phyloP scores from a whole-genome alignment of 2,329 filamentous ascomycete genomes.

The Trichoderma hamatum region DNA sequence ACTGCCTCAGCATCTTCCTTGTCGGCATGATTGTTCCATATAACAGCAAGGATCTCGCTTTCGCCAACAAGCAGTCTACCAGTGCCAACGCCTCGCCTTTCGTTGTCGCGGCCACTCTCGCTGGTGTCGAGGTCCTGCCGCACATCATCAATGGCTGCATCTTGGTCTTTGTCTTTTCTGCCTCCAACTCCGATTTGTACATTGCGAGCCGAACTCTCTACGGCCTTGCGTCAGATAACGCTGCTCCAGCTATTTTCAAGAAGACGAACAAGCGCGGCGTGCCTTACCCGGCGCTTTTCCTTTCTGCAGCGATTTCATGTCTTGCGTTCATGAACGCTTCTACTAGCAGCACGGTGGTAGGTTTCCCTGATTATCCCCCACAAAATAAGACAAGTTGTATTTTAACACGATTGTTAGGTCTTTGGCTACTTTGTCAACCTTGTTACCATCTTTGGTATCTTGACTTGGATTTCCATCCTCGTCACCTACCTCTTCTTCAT shows the following conservation, averaged over 20 bases:
- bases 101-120: conserved; percentile 70
- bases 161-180: conserved; percentile 74
- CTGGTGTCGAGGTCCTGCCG: conserved; percentile 64
- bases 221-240: conserved; percentile 70
- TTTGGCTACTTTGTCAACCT: conserved; percentile 70
- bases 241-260: conserved; percentile 72
- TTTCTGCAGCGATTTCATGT: conserved; percentile 64
- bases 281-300: conserved; percentile 65
- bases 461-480: conserved; percentile 70
- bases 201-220: conserved; percentile 74
- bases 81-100: conserved; percentile 65
- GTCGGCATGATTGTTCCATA: conserved; percentile 78
- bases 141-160: conserved; percentile 75
- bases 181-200: conserved; percentile 77
- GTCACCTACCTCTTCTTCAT: conserved; percentile 70
- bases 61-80: conserved; percentile 51
- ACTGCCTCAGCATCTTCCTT: conserved; percentile 72
- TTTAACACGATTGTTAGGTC: conserved; percentile 40
- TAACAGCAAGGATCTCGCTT: conserved; percentile 61
- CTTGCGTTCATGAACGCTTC: conserved; percentile 70
- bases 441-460: conserved; percentile 66
- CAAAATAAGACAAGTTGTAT: too few relatives aligned
- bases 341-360: conserved; percentile 51
- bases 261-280: conserved; percentile 72
- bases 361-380: neutral